Conservation (phyloP, 2,329 filamentous ascomycete genomes). For the Biscogniauxia marginata region DNA sequence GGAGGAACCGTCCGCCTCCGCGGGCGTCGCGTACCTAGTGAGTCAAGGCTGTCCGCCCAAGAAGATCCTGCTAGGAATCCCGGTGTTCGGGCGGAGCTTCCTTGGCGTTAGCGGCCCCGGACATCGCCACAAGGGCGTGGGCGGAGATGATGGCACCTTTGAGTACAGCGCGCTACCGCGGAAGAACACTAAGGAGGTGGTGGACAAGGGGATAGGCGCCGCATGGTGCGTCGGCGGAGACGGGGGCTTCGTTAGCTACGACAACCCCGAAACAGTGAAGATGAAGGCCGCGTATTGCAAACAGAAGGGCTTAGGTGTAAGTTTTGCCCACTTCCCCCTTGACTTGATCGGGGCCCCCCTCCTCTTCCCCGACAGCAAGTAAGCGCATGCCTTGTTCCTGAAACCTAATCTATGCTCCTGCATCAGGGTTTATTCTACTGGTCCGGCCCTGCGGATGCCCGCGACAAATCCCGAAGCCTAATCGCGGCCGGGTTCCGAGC, state of each 20-base stretch:
- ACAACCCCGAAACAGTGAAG: constrained; percentile 73
- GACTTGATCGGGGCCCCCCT: background rate
- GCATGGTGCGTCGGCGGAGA: constrained; percentile 72
- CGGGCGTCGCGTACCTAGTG: constrained; percentile 64
- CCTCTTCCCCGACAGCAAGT: background rate
- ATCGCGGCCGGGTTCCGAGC: constrained; percentile 59
- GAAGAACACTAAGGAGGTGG: constrained; percentile 59
- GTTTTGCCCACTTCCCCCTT: constrained; percentile 28
- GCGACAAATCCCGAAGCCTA: constrained; percentile 55
- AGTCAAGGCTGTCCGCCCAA: constrained; percentile 64
- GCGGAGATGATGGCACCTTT: constrained; percentile 64
- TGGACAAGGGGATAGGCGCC: constrained; percentile 66
- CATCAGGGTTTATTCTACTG: constrained; percentile 76
- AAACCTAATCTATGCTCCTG: background rate
- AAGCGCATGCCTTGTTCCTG: background rate
- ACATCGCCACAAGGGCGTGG: constrained; percentile 54
- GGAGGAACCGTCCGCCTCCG: constrained; percentile 64
- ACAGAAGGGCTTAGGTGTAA: constrained; percentile 65
- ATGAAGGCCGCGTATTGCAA: constrained; percentile 74
- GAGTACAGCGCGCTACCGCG: constrained; percentile 71
- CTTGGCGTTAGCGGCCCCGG: constrained; percentile 63
- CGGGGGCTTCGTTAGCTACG: constrained; percentile 77
- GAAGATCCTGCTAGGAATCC: constrained; percentile 75
- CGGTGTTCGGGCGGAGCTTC: constrained; percentile 74
- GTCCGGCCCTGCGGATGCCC: constrained; percentile 71